Conservation (phyloP, 495 filamentous ascomycete genomes). For the Alectoria sarmentosa region DNA sequence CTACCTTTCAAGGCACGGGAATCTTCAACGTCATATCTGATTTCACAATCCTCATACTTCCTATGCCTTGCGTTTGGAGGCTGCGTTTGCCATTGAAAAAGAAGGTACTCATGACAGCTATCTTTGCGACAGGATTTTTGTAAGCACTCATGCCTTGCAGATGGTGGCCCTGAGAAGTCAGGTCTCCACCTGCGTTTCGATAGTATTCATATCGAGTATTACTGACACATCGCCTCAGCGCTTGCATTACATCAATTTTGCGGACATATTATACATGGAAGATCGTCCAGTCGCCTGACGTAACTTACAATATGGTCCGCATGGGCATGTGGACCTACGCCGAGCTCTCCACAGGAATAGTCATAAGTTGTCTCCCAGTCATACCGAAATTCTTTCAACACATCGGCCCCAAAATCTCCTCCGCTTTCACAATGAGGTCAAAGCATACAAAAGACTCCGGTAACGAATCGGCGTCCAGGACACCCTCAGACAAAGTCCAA, state of each 20-base stretch:
- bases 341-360: slow-evolving; percentile 17
- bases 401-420: slow-evolving; percentile 7
- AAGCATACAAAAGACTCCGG: neutral
- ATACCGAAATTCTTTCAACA: slow-evolving; percentile 20
- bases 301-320: slow-evolving; percentile 15
- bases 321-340: slow-evolving; percentile 19
- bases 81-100: slow-evolving; percentile 17
- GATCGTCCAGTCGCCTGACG: slow-evolving; percentile 6
- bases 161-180: too few relatives aligned
- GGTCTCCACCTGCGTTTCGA: too few relatives aligned
- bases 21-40: slow-evolving; percentile 25
- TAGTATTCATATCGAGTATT: too few relatives aligned
- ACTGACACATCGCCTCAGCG: slow-evolving; percentile 9
- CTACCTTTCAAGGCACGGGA: slow-evolving; percentile 23
- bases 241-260: slow-evolving; percentile 20
- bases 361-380: slow-evolving; percentile 21
- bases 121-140: slow-evolving; percentile 22
- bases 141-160: neutral
- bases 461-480: neutral
- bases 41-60: slow-evolving; percentile 23
- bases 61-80: slow-evolving; percentile 21
- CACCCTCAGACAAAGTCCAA: neutral
- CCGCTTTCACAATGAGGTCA: neutral
- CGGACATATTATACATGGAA: slow-evolving; percentile 20
- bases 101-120: slow-evolving; percentile 4